Evolutionary conservation across 352 stramenopile genomes (phyloP), one percentile per base, ranked within the genome.

Genomic region (Phytophthora cactorum): DNA sequence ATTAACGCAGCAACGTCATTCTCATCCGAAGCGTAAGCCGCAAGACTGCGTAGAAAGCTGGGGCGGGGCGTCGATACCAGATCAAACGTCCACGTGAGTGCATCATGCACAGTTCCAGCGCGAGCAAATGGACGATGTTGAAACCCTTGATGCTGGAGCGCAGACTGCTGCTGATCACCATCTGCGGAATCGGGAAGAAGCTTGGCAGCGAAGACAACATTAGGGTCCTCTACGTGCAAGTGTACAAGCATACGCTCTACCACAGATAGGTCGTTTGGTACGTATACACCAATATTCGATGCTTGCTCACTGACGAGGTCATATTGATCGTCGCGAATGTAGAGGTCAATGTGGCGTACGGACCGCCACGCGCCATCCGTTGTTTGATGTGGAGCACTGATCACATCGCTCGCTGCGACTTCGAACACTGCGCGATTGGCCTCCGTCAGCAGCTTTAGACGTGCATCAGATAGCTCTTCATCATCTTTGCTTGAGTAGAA

Each of bases 221-320:
- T 74, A 1, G 66, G 73, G 44, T 91, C 78, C 34, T 59, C 36
- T n/a, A 90, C 70, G 11, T 81, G 71, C 52, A 94, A 68, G 32
- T 80, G 66, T 15, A 49, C 52, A 22, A 91, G 57, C 67, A 90
- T 77, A 15, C 77, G 83, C 7, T 88, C 64, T 12, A 96, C 84
- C 7, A 80, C 52, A 3, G 54, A 32, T 1, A 44, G 38, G 46
- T 86, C 76, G 38, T 95, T 95, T 14, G 84, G 86, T 17, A 90
- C 82, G 54, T 92, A 93, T 31, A 95, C 84, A 10, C 81, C 84
- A 61, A 93, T 84, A 58, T 96, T 96, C 7, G 83, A 89, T 28
- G 83, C 86, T 25, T 93, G 71, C 15, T 86, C 65, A 29, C 70
- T 74, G 12, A 92, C 81, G 3, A 82, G 52, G 14, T 68, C 50